These are phyloP conservation scores for Hibiscus tridactylites DNA, from an alignment of 345 rosid genomes.

Conservation along the genomic window DNA sequence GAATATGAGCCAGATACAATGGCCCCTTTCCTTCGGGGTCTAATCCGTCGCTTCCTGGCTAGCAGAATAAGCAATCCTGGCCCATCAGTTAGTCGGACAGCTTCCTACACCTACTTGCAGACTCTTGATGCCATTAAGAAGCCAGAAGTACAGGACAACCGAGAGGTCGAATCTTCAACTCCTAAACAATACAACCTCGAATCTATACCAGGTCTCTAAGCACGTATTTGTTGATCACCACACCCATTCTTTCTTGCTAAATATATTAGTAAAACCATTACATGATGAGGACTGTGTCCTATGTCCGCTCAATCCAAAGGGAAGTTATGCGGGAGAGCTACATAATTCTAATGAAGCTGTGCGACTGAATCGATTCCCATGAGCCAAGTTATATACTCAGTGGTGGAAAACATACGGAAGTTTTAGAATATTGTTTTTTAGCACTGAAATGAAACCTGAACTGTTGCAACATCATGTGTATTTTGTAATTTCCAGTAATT, in stretches of 20 bases:
- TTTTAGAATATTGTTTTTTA: not conserved
- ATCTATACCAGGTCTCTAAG: constrained; percentile 83
- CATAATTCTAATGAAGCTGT: not conserved
- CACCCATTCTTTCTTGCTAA: constrained; percentile 3
- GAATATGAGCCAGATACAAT: constrained; percentile 92
- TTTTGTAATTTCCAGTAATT: not conserved
- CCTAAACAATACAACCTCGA: constrained; percentile 77
- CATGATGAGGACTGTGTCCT: not conserved
- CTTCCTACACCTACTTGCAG: constrained; percentile 65
- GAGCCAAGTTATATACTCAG: not conserved
- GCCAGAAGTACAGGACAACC: constrained; percentile 44
- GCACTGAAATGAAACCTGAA: not conserved
- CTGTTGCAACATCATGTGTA: not conserved
- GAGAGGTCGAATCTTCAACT: constrained; percentile 36
- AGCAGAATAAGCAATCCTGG: constrained; percentile 85
- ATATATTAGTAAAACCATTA: not conserved
- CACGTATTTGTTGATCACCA: not conserved
- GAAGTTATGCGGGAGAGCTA: not conserved
- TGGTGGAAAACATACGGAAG: not conserved
- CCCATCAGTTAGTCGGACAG: constrained; percentile 35
- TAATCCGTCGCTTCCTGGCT: constrained; percentile 88
- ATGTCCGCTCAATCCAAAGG: not conserved
- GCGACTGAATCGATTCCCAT: not conserved
- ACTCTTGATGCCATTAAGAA: constrained; percentile 55
- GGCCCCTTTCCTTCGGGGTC: constrained; percentile 88